Conservation (phyloP, 176 grass and related monocot genomes). For the Hordeum marinum region DNA sequence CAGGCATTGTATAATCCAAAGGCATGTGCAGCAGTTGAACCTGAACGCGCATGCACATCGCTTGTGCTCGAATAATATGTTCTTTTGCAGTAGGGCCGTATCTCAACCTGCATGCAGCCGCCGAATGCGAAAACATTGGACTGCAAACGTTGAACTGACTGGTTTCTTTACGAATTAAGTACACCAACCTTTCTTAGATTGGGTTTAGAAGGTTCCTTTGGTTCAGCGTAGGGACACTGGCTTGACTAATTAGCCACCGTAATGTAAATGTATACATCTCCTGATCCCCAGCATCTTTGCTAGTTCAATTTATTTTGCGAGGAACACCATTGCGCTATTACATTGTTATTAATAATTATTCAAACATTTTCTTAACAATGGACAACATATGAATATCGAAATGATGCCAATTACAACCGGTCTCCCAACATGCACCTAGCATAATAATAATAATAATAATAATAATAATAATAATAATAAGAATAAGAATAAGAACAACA, state of each 20-base stretch:
- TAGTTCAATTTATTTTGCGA: not conserved
- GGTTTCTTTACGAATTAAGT: conserved; percentile 33
- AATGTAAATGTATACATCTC: not conserved
- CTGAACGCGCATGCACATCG: conserved; percentile 10
- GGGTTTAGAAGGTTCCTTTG: conserved; percentile 32
- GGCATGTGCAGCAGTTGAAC: not conserved
- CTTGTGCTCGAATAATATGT: not conserved
- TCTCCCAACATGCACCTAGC: too few species aligned
- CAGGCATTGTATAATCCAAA: conserved; percentile 15
- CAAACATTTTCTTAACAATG: too few species aligned
- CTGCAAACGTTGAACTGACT: not conserved
- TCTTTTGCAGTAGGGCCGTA: conserved; percentile 16
- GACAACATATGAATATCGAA: too few species aligned
- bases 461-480: too few species aligned
- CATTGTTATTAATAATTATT: too few species aligned
- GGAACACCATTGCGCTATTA: not conserved
- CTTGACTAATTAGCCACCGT: not conserved
- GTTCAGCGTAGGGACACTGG: not conserved
- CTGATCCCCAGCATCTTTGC: not conserved
- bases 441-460: too few species aligned
- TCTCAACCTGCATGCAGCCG: conserved; percentile 20
- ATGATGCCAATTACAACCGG: too few species aligned
- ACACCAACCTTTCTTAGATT: conserved; percentile 28
- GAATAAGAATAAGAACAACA: too few species aligned
- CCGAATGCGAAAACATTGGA: not conserved